These are phyloP conservation scores for Fusarium sp. DNA, from an alignment of 2,329 filamentous ascomycete genomes.

Conservation along the genomic window DNA sequence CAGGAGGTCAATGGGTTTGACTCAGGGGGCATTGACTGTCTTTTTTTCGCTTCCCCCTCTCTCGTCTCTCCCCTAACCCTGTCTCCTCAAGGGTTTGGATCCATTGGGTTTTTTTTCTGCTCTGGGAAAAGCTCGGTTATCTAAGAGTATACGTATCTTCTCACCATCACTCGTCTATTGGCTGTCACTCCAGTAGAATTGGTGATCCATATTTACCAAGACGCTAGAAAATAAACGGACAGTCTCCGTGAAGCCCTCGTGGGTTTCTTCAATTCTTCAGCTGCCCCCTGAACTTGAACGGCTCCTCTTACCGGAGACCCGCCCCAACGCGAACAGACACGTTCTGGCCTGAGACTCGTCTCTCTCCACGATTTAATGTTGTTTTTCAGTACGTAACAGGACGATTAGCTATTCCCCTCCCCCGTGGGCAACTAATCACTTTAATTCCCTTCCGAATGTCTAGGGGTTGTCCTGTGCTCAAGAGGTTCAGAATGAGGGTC, in stretches of 20 bases:
- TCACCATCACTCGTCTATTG: too few species aligned
- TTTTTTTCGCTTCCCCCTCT: not conserved
- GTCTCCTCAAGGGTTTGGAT: not conserved
- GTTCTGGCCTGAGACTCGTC: not conserved
- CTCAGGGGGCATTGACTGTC: constrained; percentile 11
- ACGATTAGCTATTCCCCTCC: constrained; percentile 16
- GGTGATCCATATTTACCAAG: constrained; percentile 30
- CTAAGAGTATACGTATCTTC: not conserved
- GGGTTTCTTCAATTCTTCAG: not conserved
- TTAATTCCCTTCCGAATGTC: not conserved
- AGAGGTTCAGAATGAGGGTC: not conserved
- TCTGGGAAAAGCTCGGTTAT: constrained; percentile 36
- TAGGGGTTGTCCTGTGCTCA: not conserved
- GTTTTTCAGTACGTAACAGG: constrained; percentile 6
- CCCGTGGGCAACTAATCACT: not conserved
- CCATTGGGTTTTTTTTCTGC: not conserved
- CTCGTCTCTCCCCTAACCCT: not conserved
- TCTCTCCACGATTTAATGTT: constrained; percentile 5
- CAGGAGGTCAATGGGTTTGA: constrained; percentile 13
- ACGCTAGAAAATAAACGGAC: constrained; percentile 35
- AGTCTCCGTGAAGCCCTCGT: constrained; percentile 7
- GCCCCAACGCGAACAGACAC: not conserved
- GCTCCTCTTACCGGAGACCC: not conserved
- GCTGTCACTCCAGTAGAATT: too few species aligned
- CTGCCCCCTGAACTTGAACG: not conserved